Base-by-base conservation (phyloP, 2,329 filamentous ascomycete species). In the Colletotrichum eremochloae region DNA sequence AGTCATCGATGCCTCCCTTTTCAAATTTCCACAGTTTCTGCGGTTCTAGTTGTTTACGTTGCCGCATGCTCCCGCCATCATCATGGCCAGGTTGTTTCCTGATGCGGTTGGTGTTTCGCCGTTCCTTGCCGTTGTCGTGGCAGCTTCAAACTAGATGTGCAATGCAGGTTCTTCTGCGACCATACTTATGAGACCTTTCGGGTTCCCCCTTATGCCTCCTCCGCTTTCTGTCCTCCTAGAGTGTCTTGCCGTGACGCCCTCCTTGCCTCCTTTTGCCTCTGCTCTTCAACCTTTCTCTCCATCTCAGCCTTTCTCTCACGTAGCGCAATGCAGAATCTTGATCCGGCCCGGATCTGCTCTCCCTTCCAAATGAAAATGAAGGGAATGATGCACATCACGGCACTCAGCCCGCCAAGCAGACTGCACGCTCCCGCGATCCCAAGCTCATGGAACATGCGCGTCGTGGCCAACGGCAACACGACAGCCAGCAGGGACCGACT, bases 251-350 rank as follows among this genome's bases (percentile, higher is more conserved):
- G 15, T 9, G n/a, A 46, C 14, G 20, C 33, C n/a, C 42, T 58
- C 18, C 60, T 48, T 18, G 65, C 64, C 56, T 74, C 69, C 33
- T 80, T 77, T 20, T 75, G 70, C 36, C 77, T 77, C 74, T 83
- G 78, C 58, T 82, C 82, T 50, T 85, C 82, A 11, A 81, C 80
- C 67, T 78, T 82, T 15, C 79, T 78, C 66, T 81, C 78, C 81
- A 86, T 80, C 74, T 86, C 84, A 38, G 83, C 83, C 76, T 87
- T 90, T 69, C 83, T 80, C 78, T 87, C 80, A 66, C 83, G 83
- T 67, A 93, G 78, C 58, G 88, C 88, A 76, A 89, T 87, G 76
- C 91, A 93, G 75, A 93, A 93, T 71, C 83, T 86, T 63, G 87
- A 90, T 14, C 85, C 85, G 33, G 83, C 85, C 33, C 91, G 84